Percentiles rank a stretch among this genome's conserved stretches.
These are phyloP conservation scores for Apophysomyces ossiformis DNA, from an alignment of 371 early-diverging fungal species.

Conservation along the genomic window DNA sequence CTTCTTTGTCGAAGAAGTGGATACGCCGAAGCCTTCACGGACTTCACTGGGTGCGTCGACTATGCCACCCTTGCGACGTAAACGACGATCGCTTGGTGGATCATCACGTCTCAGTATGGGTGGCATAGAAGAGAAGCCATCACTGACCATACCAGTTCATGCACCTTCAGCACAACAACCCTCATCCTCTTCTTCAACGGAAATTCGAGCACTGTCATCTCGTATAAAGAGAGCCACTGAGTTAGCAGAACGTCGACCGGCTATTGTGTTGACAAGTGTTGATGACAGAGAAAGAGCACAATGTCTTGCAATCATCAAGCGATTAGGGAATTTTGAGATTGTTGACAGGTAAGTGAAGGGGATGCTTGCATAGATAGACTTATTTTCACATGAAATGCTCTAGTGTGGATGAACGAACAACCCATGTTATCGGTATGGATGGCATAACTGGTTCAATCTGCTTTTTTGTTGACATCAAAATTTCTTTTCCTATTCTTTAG, in stretches of 20 bases:
- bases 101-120: conserved; percentile 5
- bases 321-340: conserved; percentile 23
- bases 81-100: conserved; percentile 21
- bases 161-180: not conserved
- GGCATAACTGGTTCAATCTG: not conserved
- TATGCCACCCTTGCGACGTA: conserved; percentile 12
- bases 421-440: conserved; percentile 23
- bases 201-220: not conserved
- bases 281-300: conserved; percentile 17
- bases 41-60: conserved; percentile 3
- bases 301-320: conserved; percentile 21
- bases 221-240: not conserved
- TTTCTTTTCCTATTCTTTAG: not conserved
- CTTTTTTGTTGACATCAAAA: not conserved
- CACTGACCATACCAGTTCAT: not conserved
- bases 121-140: not conserved
- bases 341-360: conserved; percentile 27
- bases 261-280: conserved; percentile 35
- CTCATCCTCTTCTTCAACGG: not conserved
- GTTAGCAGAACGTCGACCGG: conserved; percentile 7
- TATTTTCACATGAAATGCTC: not conserved
- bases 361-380: not conserved
- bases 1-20: conserved; percentile 35
- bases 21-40: conserved; percentile 17
- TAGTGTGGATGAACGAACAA: conserved; percentile 27